Evolutionary conservation across 2,329 filamentous ascomycete species (phyloP), one percentile per base, ranked within the genome.

Genomic region (Xylariomycetidae sp.): DNA sequence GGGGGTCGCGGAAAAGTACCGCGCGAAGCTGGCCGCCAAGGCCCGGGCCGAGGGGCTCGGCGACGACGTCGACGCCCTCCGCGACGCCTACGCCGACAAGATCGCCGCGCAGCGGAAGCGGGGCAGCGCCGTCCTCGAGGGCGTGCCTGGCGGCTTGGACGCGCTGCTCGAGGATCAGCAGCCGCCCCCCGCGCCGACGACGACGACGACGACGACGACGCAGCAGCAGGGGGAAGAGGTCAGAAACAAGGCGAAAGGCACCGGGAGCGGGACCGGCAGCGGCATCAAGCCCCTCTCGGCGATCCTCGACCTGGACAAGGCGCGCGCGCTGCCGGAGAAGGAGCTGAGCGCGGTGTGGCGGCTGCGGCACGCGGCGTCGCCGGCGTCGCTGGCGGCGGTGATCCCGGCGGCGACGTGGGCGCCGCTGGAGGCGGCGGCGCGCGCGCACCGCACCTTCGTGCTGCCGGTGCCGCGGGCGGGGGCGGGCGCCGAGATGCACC

Each of bases 301-400:
- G 44, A 69, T 69, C 58, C 65, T 98, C 51, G 84, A 96, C 64
- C 68, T 96, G 31, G 68, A 78, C 39, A 96, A 95, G 59, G 78
- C 78, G 34, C 71, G 74, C 33, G 58, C 64, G 28, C 78, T 96
- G 4, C 83, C 89, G 0, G 65, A 74, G 13, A 82, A 86, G 57
- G 89, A 96, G 58, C 81, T 98, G 35, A 81, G 87, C 50, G 76
- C 81, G 19, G 73, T 96, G 49, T 98, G 92, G 92, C 85, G 90
- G 16, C 75, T 95, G 17, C 83, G 86, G 32, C 86, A 95, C 65
- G 82, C 87, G 25, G 61, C 71, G 12, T 79, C 83, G 44, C 67
- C 79, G 1, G 72, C 78, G 42, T 84, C 82, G 10, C 75, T 98
- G n/a, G 93, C 86, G 63, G 93, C 92, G 18, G 72, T 78, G 29